phyloP scores from a whole-genome alignment of 495 filamentous ascomycete genomes.

The Cenococcum geophilum region DNA sequence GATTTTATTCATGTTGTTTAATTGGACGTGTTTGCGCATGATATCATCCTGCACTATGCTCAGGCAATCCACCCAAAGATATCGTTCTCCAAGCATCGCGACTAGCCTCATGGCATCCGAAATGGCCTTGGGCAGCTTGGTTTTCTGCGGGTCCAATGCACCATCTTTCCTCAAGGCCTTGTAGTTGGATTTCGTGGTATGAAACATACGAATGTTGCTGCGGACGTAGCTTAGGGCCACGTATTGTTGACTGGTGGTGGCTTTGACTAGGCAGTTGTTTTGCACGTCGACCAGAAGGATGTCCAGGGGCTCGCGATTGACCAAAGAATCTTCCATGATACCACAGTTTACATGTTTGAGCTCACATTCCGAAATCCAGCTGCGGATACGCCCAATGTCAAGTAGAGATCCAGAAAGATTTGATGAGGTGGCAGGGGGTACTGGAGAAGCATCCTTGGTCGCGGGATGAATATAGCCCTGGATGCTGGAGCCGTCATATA shows the following conservation, averaged over 20 bases:
- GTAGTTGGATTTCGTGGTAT: slow-evolving; percentile 4
- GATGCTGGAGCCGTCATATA: not conserved
- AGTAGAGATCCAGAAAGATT: not conserved
- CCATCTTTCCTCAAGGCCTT: not conserved
- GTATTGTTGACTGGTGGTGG: not conserved
- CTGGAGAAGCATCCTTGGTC: not conserved
- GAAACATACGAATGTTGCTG: not conserved
- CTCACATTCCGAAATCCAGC: slow-evolving; percentile 5
- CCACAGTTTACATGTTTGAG: slow-evolving; percentile 4
- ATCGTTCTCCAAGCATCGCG: not conserved
- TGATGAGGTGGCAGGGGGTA: not conserved
- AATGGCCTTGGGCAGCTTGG: slow-evolving; percentile 6
- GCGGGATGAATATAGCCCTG: slow-evolving; percentile 3
- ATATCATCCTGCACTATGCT: slow-evolving; percentile 7
- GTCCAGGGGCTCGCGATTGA: slow-evolving; percentile 1
- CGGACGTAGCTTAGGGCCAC: slow-evolving; percentile 10
- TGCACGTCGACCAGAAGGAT: slow-evolving; percentile 11
- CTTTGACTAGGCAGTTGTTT: slow-evolving; percentile 12
- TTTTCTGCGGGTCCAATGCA: not conserved
- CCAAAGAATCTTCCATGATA: not conserved
- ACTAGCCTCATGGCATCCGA: slow-evolving; percentile 10
- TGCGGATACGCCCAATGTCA: not conserved
- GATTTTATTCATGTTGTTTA: slow-evolving; percentile 6
- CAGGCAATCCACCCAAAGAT: slow-evolving; percentile 12
- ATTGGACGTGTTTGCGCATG: not conserved